Percentiles rank a stretch among this genome's conserved stretches.
These are phyloP conservation scores for Ganoderma sinense DNA, from an alignment of 1,284 basidiomycete genomes.

Conservation along the genomic window DNA sequence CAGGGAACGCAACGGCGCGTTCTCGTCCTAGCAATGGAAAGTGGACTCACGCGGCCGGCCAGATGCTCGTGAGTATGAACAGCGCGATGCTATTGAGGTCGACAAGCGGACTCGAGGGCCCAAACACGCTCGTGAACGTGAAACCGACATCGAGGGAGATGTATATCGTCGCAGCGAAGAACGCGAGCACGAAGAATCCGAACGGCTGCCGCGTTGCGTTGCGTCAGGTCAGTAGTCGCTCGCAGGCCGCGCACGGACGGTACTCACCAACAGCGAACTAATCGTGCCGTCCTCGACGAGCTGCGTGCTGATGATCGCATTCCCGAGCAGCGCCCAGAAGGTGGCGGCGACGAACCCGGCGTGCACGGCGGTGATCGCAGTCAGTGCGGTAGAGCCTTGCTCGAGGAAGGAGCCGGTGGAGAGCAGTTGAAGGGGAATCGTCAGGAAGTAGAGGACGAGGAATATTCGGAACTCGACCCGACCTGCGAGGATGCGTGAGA, in stretches of 20 bases:
- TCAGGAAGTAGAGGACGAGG: slow-evolving; percentile 71
- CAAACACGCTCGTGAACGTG: slow-evolving; percentile 65
- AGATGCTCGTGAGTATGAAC: slow-evolving; percentile 83
- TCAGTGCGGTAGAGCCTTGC: slow-evolving; percentile 75
- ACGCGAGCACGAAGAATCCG: slow-evolving; percentile 60
- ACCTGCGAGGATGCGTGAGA: slow-evolving; percentile 49
- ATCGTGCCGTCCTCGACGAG: slow-evolving; percentile 85
- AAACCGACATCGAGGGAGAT: slow-evolving; percentile 82
- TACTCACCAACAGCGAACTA: slow-evolving; percentile 70
- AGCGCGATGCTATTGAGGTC: slow-evolving; percentile 70
- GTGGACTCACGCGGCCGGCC: slow-evolving; percentile 77
- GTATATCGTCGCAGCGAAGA: slow-evolving; percentile 79
- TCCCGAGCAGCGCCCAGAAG: slow-evolving; percentile 82
- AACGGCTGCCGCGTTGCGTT: slow-evolving; percentile 59
- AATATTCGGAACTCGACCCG: slow-evolving; percentile 74
- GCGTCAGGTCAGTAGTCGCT: not conserved
- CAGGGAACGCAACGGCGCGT: not conserved
- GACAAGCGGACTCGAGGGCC: slow-evolving; percentile 61
- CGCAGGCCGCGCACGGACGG: not conserved
- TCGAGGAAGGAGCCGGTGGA: slow-evolving; percentile 79
- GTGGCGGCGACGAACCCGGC: slow-evolving; percentile 72
- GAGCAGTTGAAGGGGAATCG: slow-evolving; percentile 79
- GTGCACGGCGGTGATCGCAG: slow-evolving; percentile 79
- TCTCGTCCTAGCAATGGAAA: not conserved
- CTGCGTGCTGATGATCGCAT: slow-evolving; percentile 84